These are phyloP conservation scores for Pleodorina starrii DNA, from an alignment of 139 green algal genomes.

Conservation along the genomic window DNA sequence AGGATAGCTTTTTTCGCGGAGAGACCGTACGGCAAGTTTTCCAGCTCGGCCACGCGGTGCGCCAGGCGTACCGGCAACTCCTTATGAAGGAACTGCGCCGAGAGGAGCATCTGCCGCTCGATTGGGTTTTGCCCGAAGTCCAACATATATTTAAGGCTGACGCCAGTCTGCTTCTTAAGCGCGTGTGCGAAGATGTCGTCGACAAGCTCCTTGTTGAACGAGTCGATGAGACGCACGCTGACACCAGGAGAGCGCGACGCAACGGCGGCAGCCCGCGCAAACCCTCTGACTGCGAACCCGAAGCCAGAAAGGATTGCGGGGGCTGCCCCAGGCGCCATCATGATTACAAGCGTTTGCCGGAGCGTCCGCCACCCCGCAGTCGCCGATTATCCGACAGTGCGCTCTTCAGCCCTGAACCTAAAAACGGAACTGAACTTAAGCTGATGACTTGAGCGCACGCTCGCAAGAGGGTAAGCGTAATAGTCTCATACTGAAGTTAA, in stretches of 20 bases:
- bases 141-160: constrained; percentile 98
- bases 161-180: constrained; percentile 96
- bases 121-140: constrained; percentile 96
- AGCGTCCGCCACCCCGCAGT: background rate
- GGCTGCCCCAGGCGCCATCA: constrained; percentile 33
- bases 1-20: constrained; percentile 90
- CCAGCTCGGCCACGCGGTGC: constrained; percentile 96
- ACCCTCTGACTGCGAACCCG: background rate
- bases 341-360: background rate
- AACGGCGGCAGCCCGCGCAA: constrained; percentile 32
- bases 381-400: background rate
- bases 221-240: constrained; percentile 40
- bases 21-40: constrained; percentile 97
- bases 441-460: background rate
- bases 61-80: constrained; percentile 96
- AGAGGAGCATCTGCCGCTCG: constrained; percentile 93
- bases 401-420: background rate
- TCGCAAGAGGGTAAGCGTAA: background rate
- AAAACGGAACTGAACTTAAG: background rate
- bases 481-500: background rate
- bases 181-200: constrained; percentile 91
- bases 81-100: constrained; percentile 97
- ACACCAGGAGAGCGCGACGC: background rate
- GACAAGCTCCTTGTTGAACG: constrained; percentile 37
- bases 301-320: constrained; percentile 21